These are phyloP conservation scores for Cladophialophora psammophila DNA, from an alignment of 2,329 filamentous ascomycete species.

Conservation along the genomic window DNA sequence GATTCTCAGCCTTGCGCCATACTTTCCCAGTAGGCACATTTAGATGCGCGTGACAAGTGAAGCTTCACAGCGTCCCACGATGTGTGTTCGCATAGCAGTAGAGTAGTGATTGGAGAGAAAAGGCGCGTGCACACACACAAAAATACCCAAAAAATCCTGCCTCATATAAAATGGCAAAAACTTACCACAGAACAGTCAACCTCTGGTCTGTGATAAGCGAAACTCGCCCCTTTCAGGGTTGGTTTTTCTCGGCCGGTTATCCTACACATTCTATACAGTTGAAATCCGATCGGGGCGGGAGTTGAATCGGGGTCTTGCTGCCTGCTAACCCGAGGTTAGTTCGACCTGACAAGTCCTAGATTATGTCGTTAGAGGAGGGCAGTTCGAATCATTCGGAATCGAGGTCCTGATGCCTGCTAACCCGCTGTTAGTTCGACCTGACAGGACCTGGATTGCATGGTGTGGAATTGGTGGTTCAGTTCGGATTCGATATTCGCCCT, in stretches of 20 bases:
- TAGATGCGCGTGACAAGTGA: neutral
- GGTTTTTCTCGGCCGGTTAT: conserved; percentile 4
- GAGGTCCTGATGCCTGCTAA: neutral
- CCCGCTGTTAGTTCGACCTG: neutral
- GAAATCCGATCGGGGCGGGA: too few species aligned
- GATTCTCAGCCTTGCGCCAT: neutral
- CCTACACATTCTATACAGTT: neutral
- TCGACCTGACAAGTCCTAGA: too few species aligned
- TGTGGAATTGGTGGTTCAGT: neutral
- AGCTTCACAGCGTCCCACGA: neutral
- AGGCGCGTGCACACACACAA: too few species aligned
- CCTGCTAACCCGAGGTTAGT: too few species aligned
- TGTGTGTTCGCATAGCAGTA: too few species aligned
- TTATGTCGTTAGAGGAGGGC: too few species aligned
- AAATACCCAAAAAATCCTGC: neutral
- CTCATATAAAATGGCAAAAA: neutral
- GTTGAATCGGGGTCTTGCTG: too few species aligned
- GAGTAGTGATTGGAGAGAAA: too few species aligned
- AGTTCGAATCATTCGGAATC: neutral
- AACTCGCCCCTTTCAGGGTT: conserved; percentile 3
- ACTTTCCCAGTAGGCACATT: neutral
- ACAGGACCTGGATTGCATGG: neutral
- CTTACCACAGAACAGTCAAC: conserved; percentile 1
- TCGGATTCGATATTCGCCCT: conserved; percentile 1
- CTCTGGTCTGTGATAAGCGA: neutral